Conservation (phyloP, 768 basidiomycete species). For the Lactarius evosmus region DNA sequence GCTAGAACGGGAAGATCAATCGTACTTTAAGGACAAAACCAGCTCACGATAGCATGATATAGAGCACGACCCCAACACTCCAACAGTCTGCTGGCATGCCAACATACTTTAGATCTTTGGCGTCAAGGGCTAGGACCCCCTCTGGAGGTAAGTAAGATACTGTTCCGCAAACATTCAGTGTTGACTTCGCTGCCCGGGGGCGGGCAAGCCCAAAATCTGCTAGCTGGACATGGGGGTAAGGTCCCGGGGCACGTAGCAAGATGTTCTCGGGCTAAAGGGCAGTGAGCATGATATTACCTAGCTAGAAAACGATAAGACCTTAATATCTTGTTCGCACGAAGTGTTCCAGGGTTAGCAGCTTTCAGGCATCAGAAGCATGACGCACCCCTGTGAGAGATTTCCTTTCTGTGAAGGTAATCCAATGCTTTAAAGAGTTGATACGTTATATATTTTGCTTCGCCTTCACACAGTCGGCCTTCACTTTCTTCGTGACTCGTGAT, state of each 20-base stretch:
- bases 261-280: slow-evolving; percentile 75
- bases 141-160: slow-evolving; percentile 84
- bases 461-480: slow-evolving; percentile 58
- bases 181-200: slow-evolving; percentile 73
- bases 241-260: slow-evolving; percentile 70
- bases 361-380: background rate
- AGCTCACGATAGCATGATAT: slow-evolving; percentile 79
- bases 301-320: slow-evolving; percentile 40
- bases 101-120: slow-evolving; percentile 66
- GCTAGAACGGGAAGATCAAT: slow-evolving; percentile 1
- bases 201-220: slow-evolving; percentile 88
- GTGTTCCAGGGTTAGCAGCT: slow-evolving; percentile 1
- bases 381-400: slow-evolving; percentile 78
- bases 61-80: slow-evolving; percentile 80
- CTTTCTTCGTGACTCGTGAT: slow-evolving; percentile 58
- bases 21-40: background rate
- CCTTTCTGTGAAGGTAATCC: slow-evolving; percentile 63
- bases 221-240: slow-evolving; percentile 79
- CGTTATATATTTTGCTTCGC: slow-evolving; percentile 82
- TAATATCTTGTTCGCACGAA: slow-evolving; percentile 49
- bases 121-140: slow-evolving; percentile 74
- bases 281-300: background rate
- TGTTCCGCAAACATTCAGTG: slow-evolving; percentile 84
- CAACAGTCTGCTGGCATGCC: slow-evolving; percentile 91
- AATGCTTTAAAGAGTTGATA: slow-evolving; percentile 74